These are phyloP conservation scores for Musa beccarii DNA, from an alignment of 176 grass and related monocot species.

Conservation along the genomic window DNA sequence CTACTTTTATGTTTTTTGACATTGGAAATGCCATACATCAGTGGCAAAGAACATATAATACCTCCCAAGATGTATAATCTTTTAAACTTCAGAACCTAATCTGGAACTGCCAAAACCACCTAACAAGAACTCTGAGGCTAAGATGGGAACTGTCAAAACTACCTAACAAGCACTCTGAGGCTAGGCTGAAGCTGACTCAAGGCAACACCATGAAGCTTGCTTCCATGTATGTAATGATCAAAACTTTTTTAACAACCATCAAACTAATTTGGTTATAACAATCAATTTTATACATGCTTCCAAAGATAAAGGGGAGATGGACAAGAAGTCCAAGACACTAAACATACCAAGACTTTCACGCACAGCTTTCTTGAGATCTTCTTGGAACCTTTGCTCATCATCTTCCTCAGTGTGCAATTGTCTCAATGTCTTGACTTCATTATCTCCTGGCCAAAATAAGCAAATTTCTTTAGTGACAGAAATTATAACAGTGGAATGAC, in stretches of 20 bases:
- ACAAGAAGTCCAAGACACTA: not conserved
- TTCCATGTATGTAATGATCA: not conserved
- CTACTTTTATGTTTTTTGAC: too few species aligned
- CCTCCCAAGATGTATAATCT: not conserved
- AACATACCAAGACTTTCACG: conserved; percentile 86
- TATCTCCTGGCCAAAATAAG: conserved; percentile 43
- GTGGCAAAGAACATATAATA: not conserved
- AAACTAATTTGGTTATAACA: not conserved
- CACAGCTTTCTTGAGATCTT: conserved; percentile 72
- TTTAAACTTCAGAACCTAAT: not conserved
- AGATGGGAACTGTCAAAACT: not conserved
- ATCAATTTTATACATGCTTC: not conserved
- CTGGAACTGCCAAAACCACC: not conserved
- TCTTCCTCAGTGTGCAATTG: conserved; percentile 39
- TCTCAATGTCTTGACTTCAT: conserved; percentile 25
- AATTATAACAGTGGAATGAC: not conserved
- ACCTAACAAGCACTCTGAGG: not conserved
- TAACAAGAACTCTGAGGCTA: not conserved
- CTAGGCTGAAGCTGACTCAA: not conserved
- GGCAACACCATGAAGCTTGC: not conserved
- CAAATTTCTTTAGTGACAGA: conserved; percentile 10
- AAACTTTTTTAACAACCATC: not conserved
- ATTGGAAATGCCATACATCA: not conserved
- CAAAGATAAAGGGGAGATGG: not conserved
- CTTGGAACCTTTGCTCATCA: conserved; percentile 69